These are phyloP conservation scores for Globisporangium abappressorium DNA, from an alignment of 352 stramenopile genomes.

Conservation along the genomic window DNA sequence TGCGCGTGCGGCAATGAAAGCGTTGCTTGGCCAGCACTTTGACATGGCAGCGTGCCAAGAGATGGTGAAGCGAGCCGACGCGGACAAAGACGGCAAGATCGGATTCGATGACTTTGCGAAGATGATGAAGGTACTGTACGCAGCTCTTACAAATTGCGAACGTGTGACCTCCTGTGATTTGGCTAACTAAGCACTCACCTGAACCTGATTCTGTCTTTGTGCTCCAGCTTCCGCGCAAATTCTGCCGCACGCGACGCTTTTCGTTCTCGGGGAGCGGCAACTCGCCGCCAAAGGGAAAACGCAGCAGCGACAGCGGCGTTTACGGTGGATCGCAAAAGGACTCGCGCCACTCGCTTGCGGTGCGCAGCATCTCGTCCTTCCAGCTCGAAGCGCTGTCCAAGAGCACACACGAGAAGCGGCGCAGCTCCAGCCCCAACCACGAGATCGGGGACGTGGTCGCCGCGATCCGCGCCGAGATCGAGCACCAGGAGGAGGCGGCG, in stretches of 20 bases:
- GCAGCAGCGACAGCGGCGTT: slow-evolving; percentile 10
- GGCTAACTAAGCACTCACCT: too few species aligned
- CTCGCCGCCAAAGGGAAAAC: background rate
- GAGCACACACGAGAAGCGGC: slow-evolving; percentile 15
- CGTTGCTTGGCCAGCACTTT: slow-evolving; percentile 62
- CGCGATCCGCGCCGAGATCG: slow-evolving; percentile 20
- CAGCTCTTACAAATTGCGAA: background rate
- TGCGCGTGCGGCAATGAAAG: background rate
- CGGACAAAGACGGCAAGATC: slow-evolving; percentile 65
- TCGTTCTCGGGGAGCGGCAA: background rate
- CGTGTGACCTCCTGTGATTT: too few species aligned
- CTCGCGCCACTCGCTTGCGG: slow-evolving; percentile 17
- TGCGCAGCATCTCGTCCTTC: slow-evolving; percentile 23
- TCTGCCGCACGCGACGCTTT: slow-evolving; percentile 10
- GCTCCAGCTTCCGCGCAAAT: slow-evolving; percentile 17
- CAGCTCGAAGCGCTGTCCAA: slow-evolving; percentile 16
- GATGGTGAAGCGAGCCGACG: slow-evolving; percentile 62
- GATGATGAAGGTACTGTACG: slow-evolving; percentile 43
- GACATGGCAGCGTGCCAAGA: slow-evolving; percentile 48
- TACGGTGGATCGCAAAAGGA: slow-evolving; percentile 7
- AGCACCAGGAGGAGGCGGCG: slow-evolving; percentile 21
- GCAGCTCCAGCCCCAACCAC: slow-evolving; percentile 23
- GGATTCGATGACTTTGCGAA: slow-evolving; percentile 71
- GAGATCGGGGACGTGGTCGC: slow-evolving; percentile 15
- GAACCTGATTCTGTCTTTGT: background rate